Base-by-base conservation (phyloP, 768 basidiomycete genomes). In the Lactarius indigo region DNA sequence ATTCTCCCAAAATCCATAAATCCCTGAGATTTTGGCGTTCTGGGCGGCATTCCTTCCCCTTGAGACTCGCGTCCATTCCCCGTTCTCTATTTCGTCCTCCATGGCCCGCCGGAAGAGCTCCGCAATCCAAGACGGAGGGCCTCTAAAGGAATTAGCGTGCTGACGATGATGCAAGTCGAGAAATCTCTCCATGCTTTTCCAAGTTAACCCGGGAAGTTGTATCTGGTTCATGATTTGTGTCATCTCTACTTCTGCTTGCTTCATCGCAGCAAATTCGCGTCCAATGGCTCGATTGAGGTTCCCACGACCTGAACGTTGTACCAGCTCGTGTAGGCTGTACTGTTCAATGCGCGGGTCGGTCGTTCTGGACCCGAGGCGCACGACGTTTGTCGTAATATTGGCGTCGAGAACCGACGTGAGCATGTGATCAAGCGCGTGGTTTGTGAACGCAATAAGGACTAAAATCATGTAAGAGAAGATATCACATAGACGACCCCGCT, bases 391-490 rank as follows among this genome's bases (percentile, higher is more conserved):
- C 0, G 90, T 91, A 68, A 92, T 90, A 0, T 75, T 74, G 0
- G 82, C 83, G 69, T 92, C 88, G 1, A 92, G 79, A 3, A 91
- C 83, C 0, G 85, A 84, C 5, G 77, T 77, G 1, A 92, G 76
- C 77, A 92, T 82, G 69, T 91, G 88, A 65, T 92, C 90, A 3
- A 92, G 79, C 0, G 91, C 91, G 54, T 92, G 91, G 70, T 92
- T 92, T 0, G 91, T 92, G 75, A 87, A 91, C 0, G 90, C 83
- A 30, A 86, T 82, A 71, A 87, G 76, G 3, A 82, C 74, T 73
- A 63, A 26, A 30, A 23, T 6, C 30, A 9, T 10, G 55, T 57
- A 15, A 47, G 58, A 18, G n/a, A 17, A 39, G 26, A 5, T 18
- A 31, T 52, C 26, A 2, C 30, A 12, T n/a, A 18, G 3, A 23